Percentiles rank a stretch among this genome's conserved stretches.
phyloP scores from a whole-genome alignment of 2,329 filamentous ascomycete species.

The Diaporthe eres region DNA sequence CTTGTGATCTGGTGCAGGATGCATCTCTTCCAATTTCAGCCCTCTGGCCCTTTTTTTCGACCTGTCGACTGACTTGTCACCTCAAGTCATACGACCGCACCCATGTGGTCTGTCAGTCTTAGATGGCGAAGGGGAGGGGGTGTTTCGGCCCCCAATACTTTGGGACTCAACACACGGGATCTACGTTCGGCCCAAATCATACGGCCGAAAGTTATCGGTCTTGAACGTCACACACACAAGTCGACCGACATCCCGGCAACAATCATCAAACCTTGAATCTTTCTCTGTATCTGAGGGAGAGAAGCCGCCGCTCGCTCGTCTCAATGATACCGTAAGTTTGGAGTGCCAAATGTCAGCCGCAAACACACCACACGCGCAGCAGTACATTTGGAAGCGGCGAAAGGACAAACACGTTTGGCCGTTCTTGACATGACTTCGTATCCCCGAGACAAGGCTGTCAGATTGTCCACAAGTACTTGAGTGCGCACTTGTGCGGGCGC shows the following conservation, averaged over 20 bases:
- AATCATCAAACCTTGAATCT: neutral
- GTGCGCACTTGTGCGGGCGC: conserved; percentile 30
- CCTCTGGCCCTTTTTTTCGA: conserved; percentile 9
- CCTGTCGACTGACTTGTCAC: conserved; percentile 12
- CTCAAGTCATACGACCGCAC: neutral
- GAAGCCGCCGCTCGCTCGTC: neutral
- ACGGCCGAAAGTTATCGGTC: conserved; percentile 9
- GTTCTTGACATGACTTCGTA: conserved; percentile 1
- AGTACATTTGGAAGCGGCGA: neutral
- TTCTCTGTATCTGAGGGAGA: neutral
- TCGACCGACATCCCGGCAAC: neutral
- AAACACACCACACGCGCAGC: neutral
- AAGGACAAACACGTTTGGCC: neutral
- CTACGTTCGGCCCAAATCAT: neutral
- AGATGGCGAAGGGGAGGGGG: neutral
- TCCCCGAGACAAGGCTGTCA: conserved; percentile 10
- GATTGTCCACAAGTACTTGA: conserved; percentile 21
- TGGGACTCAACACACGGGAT: neutral
- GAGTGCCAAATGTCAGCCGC: neutral
- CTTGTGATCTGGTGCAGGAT: neutral
- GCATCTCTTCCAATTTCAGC: conserved; percentile 7
- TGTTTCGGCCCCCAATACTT: conserved; percentile 21
- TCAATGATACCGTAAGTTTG: neutral
- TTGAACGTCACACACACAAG: neutral
- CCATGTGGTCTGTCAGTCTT: neutral